These are phyloP conservation scores for Ogataea populi-albae DNA, from an alignment of 805 yeast genomes.

Conservation along the genomic window DNA sequence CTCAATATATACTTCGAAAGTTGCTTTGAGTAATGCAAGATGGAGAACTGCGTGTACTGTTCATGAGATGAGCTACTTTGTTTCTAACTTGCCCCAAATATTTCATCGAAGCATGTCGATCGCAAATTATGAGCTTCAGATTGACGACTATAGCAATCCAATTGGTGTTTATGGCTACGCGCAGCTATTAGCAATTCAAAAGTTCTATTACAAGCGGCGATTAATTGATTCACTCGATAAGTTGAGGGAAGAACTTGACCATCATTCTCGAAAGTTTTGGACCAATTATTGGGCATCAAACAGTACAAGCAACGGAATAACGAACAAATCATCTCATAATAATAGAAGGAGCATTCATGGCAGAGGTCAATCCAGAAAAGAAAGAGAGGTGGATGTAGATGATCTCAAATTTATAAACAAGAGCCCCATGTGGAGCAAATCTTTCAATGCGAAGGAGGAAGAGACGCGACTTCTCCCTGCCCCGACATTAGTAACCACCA, in stretches of 20 bases:
- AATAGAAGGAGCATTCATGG: constrained; percentile 1
- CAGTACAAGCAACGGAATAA: constrained; percentile 24
- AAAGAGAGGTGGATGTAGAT: constrained; percentile 32
- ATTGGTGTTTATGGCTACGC: constrained; percentile 58
- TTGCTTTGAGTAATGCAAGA: constrained; percentile 48
- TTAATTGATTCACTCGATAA: constrained; percentile 34
- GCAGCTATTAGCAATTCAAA: constrained; percentile 50
- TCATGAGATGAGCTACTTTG: constrained; percentile 65
- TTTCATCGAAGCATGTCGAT: constrained; percentile 43
- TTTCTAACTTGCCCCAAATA: constrained; percentile 41
- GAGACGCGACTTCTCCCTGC: constrained; percentile 12
- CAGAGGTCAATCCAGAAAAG: constrained; percentile 37
- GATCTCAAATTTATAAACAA: constrained; percentile 26
- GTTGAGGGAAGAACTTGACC: constrained; percentile 33
- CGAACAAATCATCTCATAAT: constrained; percentile 28
- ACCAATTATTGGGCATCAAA: constrained; percentile 43
- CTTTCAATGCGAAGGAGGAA: constrained; percentile 26
- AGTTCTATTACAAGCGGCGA: constrained; percentile 51
- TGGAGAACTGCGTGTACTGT: constrained; percentile 58
- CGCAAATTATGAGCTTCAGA: constrained; percentile 34
- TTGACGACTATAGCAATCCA: constrained; percentile 51
- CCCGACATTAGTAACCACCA: background rate
- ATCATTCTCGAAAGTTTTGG: constrained; percentile 49
- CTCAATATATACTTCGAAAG: constrained; percentile 44
- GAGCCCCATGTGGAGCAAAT: constrained; percentile 26